Evolutionary conservation across 768 basidiomycete species (phyloP), one percentile per base, ranked within the genome.

Genomic region (Hygrocybe coccinea): DNA sequence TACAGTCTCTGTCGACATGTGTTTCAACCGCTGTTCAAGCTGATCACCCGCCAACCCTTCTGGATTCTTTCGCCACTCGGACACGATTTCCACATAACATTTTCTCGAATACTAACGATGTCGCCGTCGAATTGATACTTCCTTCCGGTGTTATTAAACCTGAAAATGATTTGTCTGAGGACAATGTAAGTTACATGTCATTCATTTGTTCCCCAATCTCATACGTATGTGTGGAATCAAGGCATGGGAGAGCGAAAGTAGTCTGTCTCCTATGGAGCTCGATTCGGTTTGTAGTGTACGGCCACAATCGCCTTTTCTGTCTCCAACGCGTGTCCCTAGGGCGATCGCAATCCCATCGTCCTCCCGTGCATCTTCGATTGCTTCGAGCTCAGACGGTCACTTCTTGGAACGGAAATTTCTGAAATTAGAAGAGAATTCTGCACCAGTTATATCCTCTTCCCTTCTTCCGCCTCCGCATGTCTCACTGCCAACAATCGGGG

Each of bases 181-280:
- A 29, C 8, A 29, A 4, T 29, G 29, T 29, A 29, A 29, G 29
- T 29, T 8, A 29, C 29, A 29, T 29, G 8, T 4, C 29, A 29
- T 29, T 8, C 3, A 29, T 29, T 29, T 3, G 3, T 29, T 4
- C 29, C 3, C 2, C n/a, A 21, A 19, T 25, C 33, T 48, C 22
- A 19, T 33, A 35, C n/a, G n/a, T n/a, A n/a, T n/a, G n/a, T n/a
- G n/a, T 43, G 22, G 21, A 52, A 50, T 57, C 35, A 51, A 60
- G 65, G 56, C 54, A 48, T 57, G 55, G 47, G 69, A 66, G 51
- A 68, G 55, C 50, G 74, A 77, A 15, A 70, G 80, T 55, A 85
- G 79, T 66, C 69, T 81, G 45, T 81, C 82, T 47, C 82, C 81
- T 1, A 84, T 83, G 82, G 85, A 84, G 53, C 72, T 85, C 41